phyloP scores from a whole-genome alignment of 108 stramenopile genomes.

The Nitzschia palea region DNA sequence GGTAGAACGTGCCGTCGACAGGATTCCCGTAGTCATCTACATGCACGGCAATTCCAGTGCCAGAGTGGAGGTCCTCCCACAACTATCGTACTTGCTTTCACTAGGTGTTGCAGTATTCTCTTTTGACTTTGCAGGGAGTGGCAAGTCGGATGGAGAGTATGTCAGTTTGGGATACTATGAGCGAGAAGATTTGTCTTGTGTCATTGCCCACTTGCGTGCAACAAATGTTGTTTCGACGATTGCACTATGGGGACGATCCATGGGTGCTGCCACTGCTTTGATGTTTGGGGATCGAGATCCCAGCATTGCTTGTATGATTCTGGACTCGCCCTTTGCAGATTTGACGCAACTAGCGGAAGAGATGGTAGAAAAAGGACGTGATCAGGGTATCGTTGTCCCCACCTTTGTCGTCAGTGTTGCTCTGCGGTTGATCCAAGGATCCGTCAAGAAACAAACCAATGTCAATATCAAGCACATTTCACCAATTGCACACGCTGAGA shows the following conservation, averaged over 20 bases:
- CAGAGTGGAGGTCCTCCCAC: slow-evolving; percentile 88
- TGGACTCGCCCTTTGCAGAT: slow-evolving; percentile 96
- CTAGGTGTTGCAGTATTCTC: slow-evolving; percentile 94
- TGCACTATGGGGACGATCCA: slow-evolving; percentile 97
- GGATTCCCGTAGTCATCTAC: slow-evolving; percentile 88
- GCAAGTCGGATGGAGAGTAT: slow-evolving; percentile 94
- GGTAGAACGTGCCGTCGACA: slow-evolving; percentile 72
- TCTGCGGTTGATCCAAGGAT: slow-evolving; percentile 80
- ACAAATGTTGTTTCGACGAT: slow-evolving; percentile 91
- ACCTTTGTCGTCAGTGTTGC: slow-evolving; percentile 75
- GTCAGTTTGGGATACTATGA: slow-evolving; percentile 97
- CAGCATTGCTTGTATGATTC: slow-evolving; percentile 95
- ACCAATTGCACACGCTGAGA: slow-evolving; percentile 86
- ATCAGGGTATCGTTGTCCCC: slow-evolving; percentile 86
- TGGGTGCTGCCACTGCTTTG: slow-evolving; percentile 99
- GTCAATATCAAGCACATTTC: slow-evolving; percentile 90
- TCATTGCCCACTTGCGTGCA: slow-evolving; percentile 88
- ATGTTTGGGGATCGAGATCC: slow-evolving; percentile 98
- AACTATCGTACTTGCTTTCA: slow-evolving; percentile 84
- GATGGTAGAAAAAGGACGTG: slow-evolving; percentile 95
- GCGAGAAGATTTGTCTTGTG: slow-evolving; percentile 93
- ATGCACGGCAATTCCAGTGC: slow-evolving; percentile 94
- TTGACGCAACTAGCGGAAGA: slow-evolving; percentile 91
- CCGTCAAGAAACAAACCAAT: slow-evolving; percentile 88
- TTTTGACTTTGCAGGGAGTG: slow-evolving; percentile 98